Evolutionary conservation across 179 eudicot species (phyloP).

Genomic region (Silene vulgaris): DNA sequence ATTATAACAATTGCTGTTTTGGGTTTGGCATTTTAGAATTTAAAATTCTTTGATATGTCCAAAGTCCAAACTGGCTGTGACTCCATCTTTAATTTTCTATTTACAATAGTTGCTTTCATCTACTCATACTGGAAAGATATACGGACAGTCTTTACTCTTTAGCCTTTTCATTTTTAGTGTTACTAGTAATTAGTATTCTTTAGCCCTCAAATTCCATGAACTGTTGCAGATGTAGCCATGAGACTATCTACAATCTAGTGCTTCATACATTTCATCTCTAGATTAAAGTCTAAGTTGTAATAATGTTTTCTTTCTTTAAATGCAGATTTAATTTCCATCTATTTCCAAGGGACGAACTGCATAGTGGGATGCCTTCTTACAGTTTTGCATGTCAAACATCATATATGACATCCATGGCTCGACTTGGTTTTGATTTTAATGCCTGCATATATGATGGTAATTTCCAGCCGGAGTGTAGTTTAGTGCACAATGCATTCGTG

Average conservation of each 20-base stretch:
- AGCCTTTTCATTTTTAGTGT: background rate
- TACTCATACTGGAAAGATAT: background rate
- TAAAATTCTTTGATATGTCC: background rate
- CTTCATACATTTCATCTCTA: background rate
- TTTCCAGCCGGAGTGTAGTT: constrained; percentile 8
- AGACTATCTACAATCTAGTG: background rate
- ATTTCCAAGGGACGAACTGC: constrained; percentile 88
- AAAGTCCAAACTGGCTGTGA: background rate
- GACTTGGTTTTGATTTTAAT: constrained; percentile 89
- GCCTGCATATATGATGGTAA: constrained; percentile 83
- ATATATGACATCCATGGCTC: constrained; percentile 82
- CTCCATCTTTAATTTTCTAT: background rate
- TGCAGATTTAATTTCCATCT: constrained; percentile 91
- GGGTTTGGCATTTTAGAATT: background rate
- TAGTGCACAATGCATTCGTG: constrained; percentile 2
- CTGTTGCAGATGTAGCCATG: constrained; percentile 6
- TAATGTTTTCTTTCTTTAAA: constrained; percentile 14
- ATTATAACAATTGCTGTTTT: background rate
- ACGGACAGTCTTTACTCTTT: background rate
- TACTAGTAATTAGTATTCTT: background rate
- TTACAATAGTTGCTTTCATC: background rate
- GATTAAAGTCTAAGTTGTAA: constrained; percentile 5
- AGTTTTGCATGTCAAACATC: constrained; percentile 90
- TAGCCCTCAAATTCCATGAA: background rate
- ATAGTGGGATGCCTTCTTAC: constrained; percentile 76